A percentile compares a stretch with the other conserved stretches of the same genome.
These are phyloP conservation scores for Larix sibirica DNA, from an alignment of 83 land plant species.

Conservation along the genomic window DNA sequence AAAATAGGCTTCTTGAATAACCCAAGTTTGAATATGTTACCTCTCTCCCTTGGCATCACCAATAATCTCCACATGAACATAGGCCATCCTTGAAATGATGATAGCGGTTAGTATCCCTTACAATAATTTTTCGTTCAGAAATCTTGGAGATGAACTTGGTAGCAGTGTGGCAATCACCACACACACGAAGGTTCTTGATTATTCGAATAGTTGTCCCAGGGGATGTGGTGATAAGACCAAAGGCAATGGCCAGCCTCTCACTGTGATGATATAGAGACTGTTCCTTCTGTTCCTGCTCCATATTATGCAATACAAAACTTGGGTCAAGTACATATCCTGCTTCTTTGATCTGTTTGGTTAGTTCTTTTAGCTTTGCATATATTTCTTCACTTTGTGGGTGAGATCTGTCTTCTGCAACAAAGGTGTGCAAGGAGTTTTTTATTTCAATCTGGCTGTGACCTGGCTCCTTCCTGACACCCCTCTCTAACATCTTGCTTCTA, in stretches of 20 bases:
- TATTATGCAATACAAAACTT: background rate
- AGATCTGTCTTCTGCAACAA: background rate
- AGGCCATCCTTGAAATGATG: background rate
- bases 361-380: background rate
- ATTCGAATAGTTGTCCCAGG: background rate
- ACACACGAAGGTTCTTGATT: slow-evolving; percentile 1
- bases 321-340: background rate
- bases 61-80: background rate
- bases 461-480: background rate
- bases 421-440: background rate
- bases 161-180: background rate
- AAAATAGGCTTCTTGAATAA: background rate
- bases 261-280: background rate
- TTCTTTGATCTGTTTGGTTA: background rate
- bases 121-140: background rate
- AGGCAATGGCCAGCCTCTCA: background rate
- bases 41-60: background rate
- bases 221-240: background rate
- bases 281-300: background rate
- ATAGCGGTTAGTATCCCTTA: background rate
- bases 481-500: background rate
- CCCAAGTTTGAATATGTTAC: background rate
- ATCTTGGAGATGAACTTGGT: background rate
- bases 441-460: background rate
- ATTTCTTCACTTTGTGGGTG: background rate